A percentile compares a stretch with the other conserved stretches of the same genome.
phyloP scores from a whole-genome alignment of 2,329 filamentous ascomycete genomes.

The Cladophialophora psammophila region DNA sequence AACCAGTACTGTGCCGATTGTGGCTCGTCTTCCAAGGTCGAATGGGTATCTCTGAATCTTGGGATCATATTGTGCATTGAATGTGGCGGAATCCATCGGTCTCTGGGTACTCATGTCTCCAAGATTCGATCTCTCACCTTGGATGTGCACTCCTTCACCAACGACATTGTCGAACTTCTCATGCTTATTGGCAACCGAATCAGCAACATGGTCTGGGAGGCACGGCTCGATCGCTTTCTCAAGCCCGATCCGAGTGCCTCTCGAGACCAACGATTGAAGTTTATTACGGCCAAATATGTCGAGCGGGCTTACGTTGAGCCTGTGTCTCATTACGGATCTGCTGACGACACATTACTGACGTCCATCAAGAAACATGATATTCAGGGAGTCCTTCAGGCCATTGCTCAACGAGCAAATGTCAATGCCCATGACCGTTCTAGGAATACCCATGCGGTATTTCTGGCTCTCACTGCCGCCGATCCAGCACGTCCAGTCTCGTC shows the following conservation, averaged over 20 bases:
- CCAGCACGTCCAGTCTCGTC: constrained; percentile 73
- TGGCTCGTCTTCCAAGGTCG: constrained; percentile 87
- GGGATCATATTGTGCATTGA: constrained; percentile 97
- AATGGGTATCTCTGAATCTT: constrained; percentile 98
- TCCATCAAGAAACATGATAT: constrained; percentile 97
- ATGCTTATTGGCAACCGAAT: constrained; percentile 91
- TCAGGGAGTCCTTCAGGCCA: constrained; percentile 86
- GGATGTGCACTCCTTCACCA: constrained; percentile 94
- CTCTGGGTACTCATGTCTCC: constrained; percentile 94
- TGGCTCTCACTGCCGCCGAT: constrained; percentile 91
- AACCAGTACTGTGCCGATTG: constrained; percentile 96
- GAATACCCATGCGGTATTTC: constrained; percentile 85
- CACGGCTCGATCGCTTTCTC: constrained; percentile 73
- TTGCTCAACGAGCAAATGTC: constrained; percentile 85
- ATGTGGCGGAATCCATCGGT: constrained; percentile 96
- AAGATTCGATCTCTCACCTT: constrained; percentile 95
- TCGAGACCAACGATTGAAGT: constrained; percentile 88
- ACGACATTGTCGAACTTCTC: constrained; percentile 93
- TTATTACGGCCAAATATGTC: constrained; percentile 94
- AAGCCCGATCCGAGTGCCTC: constrained; percentile 81
- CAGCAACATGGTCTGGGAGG: constrained; percentile 97
- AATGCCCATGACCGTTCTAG: constrained; percentile 86
- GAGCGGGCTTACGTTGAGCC: constrained; percentile 83
- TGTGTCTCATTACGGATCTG: constrained; percentile 72
- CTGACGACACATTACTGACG: constrained; percentile 88